Evolutionary conservation across 257 asterid genomes (phyloP), one percentile per base, ranked within the genome.

Genomic region (Ajuga chamaepitys): DNA sequence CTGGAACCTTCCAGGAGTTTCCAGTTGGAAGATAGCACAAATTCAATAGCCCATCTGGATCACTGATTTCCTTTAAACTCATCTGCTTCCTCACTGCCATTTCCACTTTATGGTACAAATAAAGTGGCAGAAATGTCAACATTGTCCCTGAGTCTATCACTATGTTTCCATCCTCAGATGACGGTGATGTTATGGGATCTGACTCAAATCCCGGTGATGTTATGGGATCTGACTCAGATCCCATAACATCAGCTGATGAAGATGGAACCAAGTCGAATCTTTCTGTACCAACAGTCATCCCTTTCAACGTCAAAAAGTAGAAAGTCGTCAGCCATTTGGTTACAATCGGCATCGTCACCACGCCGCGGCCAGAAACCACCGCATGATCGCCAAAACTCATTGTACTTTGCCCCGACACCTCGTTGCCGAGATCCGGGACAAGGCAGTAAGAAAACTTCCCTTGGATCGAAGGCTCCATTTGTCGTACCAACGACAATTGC

Each of bases 141-240:
- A 91, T 78, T 0, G 91, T 86, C 3, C 95, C 97, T 0, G 91
- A 78, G 46, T 87, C n/a, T n/a, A n/a, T n/a, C n/a, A n/a, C n/a
- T n/a, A n/a, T n/a, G n/a, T n/a, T n/a, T n/a, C n/a, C n/a, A 95
- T 1, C 88, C 37, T 58, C 71, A 1, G 5, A 3, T 12, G 62
- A 20, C 0, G 6, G 21, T 26, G 8, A n/a, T n/a, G n/a, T n/a
- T n/a, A n/a, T n/a, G n/a, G n/a, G n/a, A n/a, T n/a, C n/a, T n/a
- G n/a, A n/a, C n/a, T n/a, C n/a, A n/a, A n/a, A n/a, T n/a, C 13
- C 2, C 20, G 47, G 2, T 9, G 32, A 13, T 40, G 18, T 12
- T 42, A n/a, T n/a, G n/a, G n/a, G n/a, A n/a, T n/a, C n/a, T n/a
- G n/a, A n/a, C n/a, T n/a, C n/a, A n/a, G n/a, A n/a, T n/a, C n/a